A percentile compares a stretch with the other conserved stretches of the same genome.
These are phyloP conservation scores for Leptomonas pyrrhocoris DNA, from an alignment of 208 protist genomes.

Conservation along the genomic window DNA sequence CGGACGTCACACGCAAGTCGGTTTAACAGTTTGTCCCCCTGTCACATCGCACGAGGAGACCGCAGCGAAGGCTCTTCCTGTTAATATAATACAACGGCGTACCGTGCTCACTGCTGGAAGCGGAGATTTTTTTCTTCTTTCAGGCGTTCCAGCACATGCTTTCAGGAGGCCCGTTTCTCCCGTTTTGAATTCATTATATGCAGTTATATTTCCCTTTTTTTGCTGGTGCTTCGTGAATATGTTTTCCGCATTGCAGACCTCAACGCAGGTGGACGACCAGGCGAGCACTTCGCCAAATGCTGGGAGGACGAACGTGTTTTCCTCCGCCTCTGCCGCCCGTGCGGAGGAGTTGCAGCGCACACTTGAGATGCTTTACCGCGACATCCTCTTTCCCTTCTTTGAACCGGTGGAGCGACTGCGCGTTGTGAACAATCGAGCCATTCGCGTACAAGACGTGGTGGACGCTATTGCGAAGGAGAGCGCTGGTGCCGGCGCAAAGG, in stretches of 20 bases:
- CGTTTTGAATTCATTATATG: too few species aligned
- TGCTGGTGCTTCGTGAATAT: background rate
- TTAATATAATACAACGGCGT: too few species aligned
- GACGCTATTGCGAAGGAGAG: conserved; percentile 38
- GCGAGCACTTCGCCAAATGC: background rate
- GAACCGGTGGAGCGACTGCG: conserved; percentile 79
- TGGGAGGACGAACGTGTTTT: conserved; percentile 14
- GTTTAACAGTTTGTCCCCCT: too few species aligned
- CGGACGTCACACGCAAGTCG: too few species aligned
- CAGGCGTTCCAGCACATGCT: too few species aligned
- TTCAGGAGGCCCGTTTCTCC: too few species aligned
- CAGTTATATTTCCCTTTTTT: too few species aligned
- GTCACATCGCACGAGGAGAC: too few species aligned
- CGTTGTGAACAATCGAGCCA: conserved; percentile 70
- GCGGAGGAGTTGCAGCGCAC: conserved; percentile 63
- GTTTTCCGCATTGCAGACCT: background rate
- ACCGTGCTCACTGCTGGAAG: too few species aligned
- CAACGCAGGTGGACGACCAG: background rate
- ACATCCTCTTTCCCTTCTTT: conserved; percentile 80
- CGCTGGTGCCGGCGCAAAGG: background rate
- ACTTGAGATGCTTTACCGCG: conserved; percentile 62
- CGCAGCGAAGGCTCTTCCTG: too few species aligned
- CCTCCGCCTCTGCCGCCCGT: conserved; percentile 42
- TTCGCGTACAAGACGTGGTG: conserved; percentile 67
- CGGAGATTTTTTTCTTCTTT: too few species aligned